These are phyloP conservation scores for Phytophthora brassicae DNA, from an alignment of 352 stramenopile species.

Conservation along the genomic window DNA sequence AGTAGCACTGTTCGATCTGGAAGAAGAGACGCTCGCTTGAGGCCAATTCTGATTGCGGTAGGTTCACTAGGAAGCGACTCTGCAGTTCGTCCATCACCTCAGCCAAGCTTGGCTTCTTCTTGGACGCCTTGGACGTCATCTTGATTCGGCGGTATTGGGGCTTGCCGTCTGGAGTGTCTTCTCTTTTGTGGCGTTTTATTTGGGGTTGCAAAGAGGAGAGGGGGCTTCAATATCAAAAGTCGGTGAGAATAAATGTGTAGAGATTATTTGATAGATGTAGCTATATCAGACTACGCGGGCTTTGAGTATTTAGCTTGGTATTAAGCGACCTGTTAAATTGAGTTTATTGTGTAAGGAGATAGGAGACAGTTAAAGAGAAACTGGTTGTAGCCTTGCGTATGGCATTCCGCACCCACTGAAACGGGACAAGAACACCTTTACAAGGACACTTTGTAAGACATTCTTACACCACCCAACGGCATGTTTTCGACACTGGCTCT, in stretches of 20 bases:
- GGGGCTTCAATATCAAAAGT: slow-evolving; percentile 21
- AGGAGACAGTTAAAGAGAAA: neutral
- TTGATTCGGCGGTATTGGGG: too few relatives aligned
- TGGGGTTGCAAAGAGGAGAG: neutral
- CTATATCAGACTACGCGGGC: slow-evolving; percentile 2
- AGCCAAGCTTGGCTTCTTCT: slow-evolving; percentile 64
- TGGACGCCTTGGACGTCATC: slow-evolving; percentile 33
- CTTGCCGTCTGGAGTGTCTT: slow-evolving; percentile 36
- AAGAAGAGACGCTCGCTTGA: slow-evolving; percentile 96
- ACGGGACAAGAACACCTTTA: neutral
- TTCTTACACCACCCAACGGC: neutral
- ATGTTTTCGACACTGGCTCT: slow-evolving; percentile 16
- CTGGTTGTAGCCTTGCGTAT: slow-evolving; percentile 1
- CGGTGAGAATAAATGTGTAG: neutral
- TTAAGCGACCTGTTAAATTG: neutral
- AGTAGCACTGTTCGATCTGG: slow-evolving; percentile 97
- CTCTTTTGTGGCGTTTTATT: slow-evolving; percentile 28
- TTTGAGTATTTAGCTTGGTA: too few relatives aligned
- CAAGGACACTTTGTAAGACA: neutral
- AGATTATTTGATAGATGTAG: neutral
- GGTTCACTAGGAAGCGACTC: slow-evolving; percentile 95
- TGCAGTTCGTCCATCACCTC: slow-evolving; percentile 96
- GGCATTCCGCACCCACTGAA: slow-evolving; percentile 5
- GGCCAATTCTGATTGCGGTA: slow-evolving; percentile 88
- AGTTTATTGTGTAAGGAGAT: slow-evolving; percentile 6